Evolutionary conservation across 805 yeast species (phyloP).

Genomic region (Wickerhamiella galacta): DNA sequence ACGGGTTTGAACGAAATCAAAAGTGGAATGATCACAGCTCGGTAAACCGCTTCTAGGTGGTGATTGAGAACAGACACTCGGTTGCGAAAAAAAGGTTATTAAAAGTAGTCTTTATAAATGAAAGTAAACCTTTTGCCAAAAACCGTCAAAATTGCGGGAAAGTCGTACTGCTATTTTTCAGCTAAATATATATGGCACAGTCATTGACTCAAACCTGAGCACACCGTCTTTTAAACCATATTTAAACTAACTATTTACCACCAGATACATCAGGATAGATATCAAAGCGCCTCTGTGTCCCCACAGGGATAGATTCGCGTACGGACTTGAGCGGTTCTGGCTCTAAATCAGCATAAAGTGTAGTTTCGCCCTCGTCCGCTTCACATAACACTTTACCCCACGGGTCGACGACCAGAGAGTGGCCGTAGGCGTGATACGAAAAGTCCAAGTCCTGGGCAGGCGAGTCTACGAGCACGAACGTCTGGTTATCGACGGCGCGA

Average conservation of each 20-base stretch:
- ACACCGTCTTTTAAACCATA: too few relatives aligned
- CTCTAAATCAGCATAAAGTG: slow-evolving; percentile 57
- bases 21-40: slow-evolving; percentile 4
- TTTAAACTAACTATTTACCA: slow-evolving; percentile 1
- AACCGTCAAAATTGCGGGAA: too few relatives aligned
- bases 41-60: background rate
- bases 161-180: too few relatives aligned
- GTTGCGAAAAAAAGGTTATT: too few relatives aligned
- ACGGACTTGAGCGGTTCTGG: slow-evolving; percentile 39
- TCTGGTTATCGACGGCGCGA: slow-evolving; percentile 78
- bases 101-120: too few relatives aligned
- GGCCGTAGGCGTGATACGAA: slow-evolving; percentile 75
- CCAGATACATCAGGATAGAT: slow-evolving; percentile 32
- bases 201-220: too few relatives aligned
- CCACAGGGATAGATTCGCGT: slow-evolving; percentile 53
- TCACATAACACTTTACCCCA: slow-evolving; percentile 69
- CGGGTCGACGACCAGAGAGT: slow-evolving; percentile 71
- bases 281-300: slow-evolving; percentile 55
- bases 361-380: slow-evolving; percentile 66
- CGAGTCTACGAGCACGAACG: slow-evolving; percentile 61
- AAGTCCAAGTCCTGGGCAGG: slow-evolving; percentile 65
- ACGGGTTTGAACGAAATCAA: slow-evolving; percentile 13
- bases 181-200: too few relatives aligned
- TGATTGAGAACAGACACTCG: background rate
- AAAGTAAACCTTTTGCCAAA: too few relatives aligned